phyloP scores from a whole-genome alignment of 805 yeast species.

The Candida sphagnicola region DNA sequence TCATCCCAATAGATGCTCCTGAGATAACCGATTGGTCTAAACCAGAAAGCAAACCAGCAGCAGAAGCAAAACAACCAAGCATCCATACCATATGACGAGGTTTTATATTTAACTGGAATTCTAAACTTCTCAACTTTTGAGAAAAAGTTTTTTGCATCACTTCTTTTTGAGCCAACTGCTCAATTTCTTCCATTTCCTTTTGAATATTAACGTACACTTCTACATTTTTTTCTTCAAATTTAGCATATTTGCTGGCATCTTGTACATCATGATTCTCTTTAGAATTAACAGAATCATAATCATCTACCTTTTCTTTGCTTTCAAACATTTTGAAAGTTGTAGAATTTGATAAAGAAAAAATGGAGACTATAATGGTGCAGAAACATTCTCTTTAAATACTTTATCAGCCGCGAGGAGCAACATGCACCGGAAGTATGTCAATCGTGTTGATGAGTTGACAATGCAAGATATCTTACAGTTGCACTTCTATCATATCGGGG shows the following conservation, averaged over 20 bases:
- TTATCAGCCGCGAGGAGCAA: no score
- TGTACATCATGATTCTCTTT: no score
- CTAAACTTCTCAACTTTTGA: constrained; percentile 32
- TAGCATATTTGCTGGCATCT: neutral
- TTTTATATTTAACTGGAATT: constrained; percentile 34
- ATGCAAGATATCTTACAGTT: no score
- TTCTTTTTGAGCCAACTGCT: constrained; percentile 25
- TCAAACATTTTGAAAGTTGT: no score
- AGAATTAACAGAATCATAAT: no score
- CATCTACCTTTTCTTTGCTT: constrained; percentile 1
- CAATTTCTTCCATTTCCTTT: constrained; percentile 28
- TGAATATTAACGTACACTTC: constrained; percentile 20
- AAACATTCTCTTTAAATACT: no score
- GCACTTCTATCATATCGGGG: no score
- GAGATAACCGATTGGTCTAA: constrained; percentile 64
- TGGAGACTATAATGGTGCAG: no score
- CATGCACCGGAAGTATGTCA: no score
- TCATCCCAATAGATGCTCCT: constrained; percentile 57
- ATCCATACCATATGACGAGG: constrained; percentile 33
- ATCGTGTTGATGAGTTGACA: no score
- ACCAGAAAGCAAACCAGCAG: constrained; percentile 64
- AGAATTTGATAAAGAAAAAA: no score
- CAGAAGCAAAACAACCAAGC: constrained; percentile 56
- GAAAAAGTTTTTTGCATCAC: constrained; percentile 24
- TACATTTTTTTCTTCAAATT: neutral